Evolutionary conservation across 768 basidiomycete species (phyloP), one percentile per base, ranked within the genome.

Genomic region (Lentinula edodes): DNA sequence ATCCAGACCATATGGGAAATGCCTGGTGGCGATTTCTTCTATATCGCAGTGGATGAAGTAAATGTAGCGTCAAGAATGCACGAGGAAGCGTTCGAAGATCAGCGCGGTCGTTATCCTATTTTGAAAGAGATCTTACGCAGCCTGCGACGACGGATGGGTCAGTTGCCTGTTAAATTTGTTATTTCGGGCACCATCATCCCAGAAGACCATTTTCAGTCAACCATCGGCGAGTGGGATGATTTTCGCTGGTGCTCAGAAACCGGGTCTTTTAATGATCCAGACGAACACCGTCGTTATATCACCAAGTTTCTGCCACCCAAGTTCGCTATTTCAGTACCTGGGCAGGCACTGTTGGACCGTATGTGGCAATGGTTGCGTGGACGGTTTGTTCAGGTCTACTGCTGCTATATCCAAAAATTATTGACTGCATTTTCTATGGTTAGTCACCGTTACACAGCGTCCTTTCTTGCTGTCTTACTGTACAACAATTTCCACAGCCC

Each of bases 351-450:
- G 2, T 20, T 61, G 8, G 20, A 35, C 8, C 54, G 62, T n/a
- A 65, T 61, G 23, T 65, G 64, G 64, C 36, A 51, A 9, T 65
- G 64, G 64, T 38, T 65, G 4, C 52, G 64, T 18, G 64, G 64
- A 34, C 45, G 64, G 64, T 63, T 16, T 20, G 55, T 56, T 7
- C 6, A 35, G 5, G 7, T 18, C 4, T 28, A 6, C 18, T 36
- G 13, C 52, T 36, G 28, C 15, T 9, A 53, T 18, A 6, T 34
- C 28, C 28, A 28, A 10, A 32, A 35, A 2, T 35, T 5, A 12
- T 5, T 34, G 36, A 10, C 35, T 6, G 16, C 15, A 32, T 23
- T 51, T 23, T 18, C 50, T 23, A 32, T 51, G 23, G 23, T 41
- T 32, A 56, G 55, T 4, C 39, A 56, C 32, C 55, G 55, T 43